Conservation (phyloP, 2,329 filamentous ascomycete species). For the Fusarium ambrosium region DNA sequence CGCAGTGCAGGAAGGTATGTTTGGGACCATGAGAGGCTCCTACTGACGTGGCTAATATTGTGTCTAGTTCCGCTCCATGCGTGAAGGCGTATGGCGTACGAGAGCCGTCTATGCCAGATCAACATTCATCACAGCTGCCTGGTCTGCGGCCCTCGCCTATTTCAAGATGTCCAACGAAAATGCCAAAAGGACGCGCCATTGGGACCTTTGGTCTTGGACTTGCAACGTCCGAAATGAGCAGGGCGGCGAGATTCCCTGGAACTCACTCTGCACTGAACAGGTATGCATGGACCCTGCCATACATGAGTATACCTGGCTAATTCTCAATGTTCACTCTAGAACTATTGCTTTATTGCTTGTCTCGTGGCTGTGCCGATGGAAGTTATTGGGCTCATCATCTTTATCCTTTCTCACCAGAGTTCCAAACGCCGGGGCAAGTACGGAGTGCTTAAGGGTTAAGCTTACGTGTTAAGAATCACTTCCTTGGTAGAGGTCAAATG, state of each 20-base stretch:
- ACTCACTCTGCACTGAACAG: background rate
- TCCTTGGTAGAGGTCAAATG: background rate
- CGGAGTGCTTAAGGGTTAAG: background rate
- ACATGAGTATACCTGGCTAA: background rate
- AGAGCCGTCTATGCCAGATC: background rate
- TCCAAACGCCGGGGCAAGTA: background rate
- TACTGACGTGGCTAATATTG: background rate
- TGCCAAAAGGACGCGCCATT: background rate
- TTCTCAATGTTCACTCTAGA: background rate
- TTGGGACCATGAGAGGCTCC: accelerated
- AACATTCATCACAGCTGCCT: background rate
- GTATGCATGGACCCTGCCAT: background rate
- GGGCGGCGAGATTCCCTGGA: slow-evolving; percentile 5
- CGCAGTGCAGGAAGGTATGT: background rate
- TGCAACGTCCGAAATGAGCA: background rate
- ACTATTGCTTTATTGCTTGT: background rate
- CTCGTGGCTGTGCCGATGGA: background rate
- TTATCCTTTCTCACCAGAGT: background rate
- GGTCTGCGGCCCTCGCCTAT: background rate
- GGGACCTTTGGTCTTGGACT: slow-evolving; percentile 10
- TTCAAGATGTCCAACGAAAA: background rate
- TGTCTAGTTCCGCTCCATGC: background rate
- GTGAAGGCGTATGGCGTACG: background rate
- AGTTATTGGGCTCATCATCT: background rate
- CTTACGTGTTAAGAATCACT: accelerated